Conservation (phyloP, 495 filamentous ascomycete species). For the Apiosordaria backusii region DNA sequence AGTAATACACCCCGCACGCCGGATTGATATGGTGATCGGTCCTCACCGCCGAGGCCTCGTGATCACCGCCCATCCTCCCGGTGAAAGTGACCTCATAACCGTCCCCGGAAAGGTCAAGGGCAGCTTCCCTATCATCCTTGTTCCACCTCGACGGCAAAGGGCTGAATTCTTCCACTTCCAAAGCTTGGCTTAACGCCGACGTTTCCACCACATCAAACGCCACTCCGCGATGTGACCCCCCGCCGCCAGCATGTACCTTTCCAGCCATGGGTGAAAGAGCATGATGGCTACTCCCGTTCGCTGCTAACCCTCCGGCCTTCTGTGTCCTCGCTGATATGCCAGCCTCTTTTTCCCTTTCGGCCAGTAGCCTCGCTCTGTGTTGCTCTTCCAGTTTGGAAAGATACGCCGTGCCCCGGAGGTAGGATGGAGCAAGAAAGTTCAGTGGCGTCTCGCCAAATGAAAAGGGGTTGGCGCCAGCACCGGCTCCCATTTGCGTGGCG, state of each 20-base stretch:
- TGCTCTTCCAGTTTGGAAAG: slow-evolving; percentile 68
- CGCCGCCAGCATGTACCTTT: slow-evolving; percentile 57
- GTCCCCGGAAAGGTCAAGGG: slow-evolving; percentile 69
- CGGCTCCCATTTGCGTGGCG: background rate
- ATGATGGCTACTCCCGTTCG: slow-evolving; percentile 55
- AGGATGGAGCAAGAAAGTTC: slow-evolving; percentile 73
- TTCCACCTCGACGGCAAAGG: slow-evolving; percentile 84
- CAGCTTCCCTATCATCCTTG: slow-evolving; percentile 66
- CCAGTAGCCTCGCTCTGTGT: slow-evolving; percentile 55
- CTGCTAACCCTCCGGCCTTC: slow-evolving; percentile 54
- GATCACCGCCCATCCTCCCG: slow-evolving; percentile 47
- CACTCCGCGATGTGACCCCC: slow-evolving; percentile 68
- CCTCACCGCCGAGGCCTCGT: slow-evolving; percentile 80
- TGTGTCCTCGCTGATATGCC: slow-evolving; percentile 30
- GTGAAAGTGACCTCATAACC: slow-evolving; percentile 76
- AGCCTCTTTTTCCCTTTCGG: slow-evolving; percentile 30
- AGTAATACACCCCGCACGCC: slow-evolving; percentile 94
- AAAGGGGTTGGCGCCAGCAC: slow-evolving; percentile 16
- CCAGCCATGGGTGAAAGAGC: slow-evolving; percentile 32
- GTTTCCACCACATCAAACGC: slow-evolving; percentile 85
- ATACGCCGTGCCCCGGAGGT: slow-evolving; percentile 74
- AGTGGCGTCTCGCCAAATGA: slow-evolving; percentile 26
- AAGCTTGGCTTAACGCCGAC: slow-evolving; percentile 46
- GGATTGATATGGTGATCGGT: slow-evolving; percentile 88
- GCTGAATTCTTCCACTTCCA: slow-evolving; percentile 52